Evolutionary conservation across 2,329 filamentous ascomycete genomes (phyloP), one percentile per base, ranked within the genome.

Genomic region (Verticillium nubilum): DNA sequence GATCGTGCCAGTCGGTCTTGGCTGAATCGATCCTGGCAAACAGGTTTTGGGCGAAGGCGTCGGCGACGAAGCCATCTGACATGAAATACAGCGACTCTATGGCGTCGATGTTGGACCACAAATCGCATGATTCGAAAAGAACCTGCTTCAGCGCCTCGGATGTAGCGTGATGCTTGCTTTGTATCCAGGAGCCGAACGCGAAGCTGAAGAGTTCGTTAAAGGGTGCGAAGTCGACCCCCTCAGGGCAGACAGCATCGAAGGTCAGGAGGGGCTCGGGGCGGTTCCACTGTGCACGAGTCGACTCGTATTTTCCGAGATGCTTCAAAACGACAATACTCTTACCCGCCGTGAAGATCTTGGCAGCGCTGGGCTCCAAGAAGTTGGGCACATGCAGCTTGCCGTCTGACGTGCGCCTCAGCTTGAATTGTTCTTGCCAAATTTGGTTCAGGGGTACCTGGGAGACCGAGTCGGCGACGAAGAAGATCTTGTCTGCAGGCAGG

Each of bases 261-360:
- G 84, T 78, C n/a, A 91, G 72, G 15, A 65, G 73, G 33, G 75
- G 80, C 62, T 80, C 81, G 57, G 61, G 71, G 50, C 61, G 73
- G 60, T 59, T 70, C 68, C 58, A 67, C 57, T 65, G 73, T 54
- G 61, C 70, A 59, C 63, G 67, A 66, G 68, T 54, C 55, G 73
- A 66, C 55, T 77, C 70, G 61, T 82, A 78, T 59, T 81, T 78
- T 47, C 86, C 85, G 12, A 97, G 78, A 54, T 88, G 84, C 61
- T 87, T 88, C n/a, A 97, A 76, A 52, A 97, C 89, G 1, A 95
- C 85, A 59, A 95, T 87, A 66, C 89, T 96, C 73, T 97, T 97
- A 0, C 94, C 94, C 1, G 91, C 88, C 1, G 88, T 92, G 67
- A 97, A 94, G 37, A 97, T 91, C 62, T 87, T 89, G 26, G 78